phyloP scores from a whole-genome alignment of 768 basidiomycete species.

The Russula earlei region DNA sequence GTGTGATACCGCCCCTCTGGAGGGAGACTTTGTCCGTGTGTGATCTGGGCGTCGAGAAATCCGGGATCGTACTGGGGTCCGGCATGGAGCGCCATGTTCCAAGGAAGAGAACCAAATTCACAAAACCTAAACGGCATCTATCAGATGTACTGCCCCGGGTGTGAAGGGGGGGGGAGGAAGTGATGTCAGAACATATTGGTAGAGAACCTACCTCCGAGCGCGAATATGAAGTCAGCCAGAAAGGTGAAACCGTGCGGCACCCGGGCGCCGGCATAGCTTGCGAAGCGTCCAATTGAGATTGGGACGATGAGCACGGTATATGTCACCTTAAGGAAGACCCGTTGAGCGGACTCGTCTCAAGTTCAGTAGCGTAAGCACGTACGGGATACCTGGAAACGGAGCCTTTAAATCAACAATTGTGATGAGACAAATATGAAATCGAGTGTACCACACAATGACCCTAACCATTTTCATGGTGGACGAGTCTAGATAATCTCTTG shows the following conservation, averaged over 20 bases:
- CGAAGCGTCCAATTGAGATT: conserved; percentile 28
- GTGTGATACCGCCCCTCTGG: conserved; percentile 26
- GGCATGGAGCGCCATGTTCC: conserved; percentile 27
- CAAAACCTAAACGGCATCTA: conserved; percentile 22
- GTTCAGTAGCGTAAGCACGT: neutral
- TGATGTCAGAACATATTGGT: neutral
- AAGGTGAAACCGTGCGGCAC: conserved; percentile 28
- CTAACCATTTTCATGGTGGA: conserved; percentile 27
- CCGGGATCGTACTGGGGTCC: conserved; percentile 22
- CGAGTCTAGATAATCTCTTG: conserved; percentile 28
- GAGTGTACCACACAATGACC: conserved; percentile 28
- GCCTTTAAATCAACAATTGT: neutral
- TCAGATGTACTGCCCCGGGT: no score
- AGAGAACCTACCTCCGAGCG: conserved; percentile 25
- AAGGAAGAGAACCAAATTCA: conserved; percentile 27
- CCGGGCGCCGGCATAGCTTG: conserved; percentile 23
- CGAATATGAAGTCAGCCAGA: conserved; percentile 28
- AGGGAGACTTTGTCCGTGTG: conserved; percentile 21
- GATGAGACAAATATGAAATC: neutral
- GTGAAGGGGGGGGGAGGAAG: no score
- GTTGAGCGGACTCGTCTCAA: neutral
- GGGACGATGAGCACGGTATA: conserved; percentile 29
- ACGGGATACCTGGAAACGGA: conserved; percentile 21
- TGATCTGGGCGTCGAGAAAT: conserved; percentile 24
- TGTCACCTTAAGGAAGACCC: conserved; percentile 19